Percentiles rank a stretch among this genome's conserved stretches.
These are phyloP conservation scores for Plasmodium knowlesi DNA, from an alignment of 169 alveolate species.

Conservation along the genomic window DNA sequence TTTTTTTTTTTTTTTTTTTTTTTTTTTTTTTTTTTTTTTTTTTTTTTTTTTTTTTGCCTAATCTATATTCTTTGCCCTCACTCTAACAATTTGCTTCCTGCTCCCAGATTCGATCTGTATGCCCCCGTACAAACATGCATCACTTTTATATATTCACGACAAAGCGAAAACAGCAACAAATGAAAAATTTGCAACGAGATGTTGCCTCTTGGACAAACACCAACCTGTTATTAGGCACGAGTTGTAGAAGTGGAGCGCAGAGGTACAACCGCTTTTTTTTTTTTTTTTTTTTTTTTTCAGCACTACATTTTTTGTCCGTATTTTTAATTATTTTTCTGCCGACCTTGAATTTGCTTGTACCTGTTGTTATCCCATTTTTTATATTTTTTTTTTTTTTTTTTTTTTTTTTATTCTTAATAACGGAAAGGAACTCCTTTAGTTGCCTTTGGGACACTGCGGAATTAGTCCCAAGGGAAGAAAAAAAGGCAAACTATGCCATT, in stretches of 20 bases:
- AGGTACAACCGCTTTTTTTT: background rate
- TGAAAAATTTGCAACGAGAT: background rate
- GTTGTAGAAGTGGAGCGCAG: background rate
- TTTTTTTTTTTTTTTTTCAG: background rate
- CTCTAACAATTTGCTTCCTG: background rate
- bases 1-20: too few species aligned
- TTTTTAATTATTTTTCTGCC: background rate
- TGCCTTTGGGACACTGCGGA: too few species aligned
- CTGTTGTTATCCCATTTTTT: background rate
- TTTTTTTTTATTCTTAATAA: background rate
- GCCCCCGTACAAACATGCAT: background rate
- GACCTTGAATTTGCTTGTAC: background rate
- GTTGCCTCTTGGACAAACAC: background rate
- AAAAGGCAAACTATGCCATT: background rate
- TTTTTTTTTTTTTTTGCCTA: background rate
- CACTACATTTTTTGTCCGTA: background rate
- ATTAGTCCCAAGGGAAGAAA: too few species aligned
- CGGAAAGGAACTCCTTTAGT: background rate
- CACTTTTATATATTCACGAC: background rate
- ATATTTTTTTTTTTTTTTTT: too few species aligned
- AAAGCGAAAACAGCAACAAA: background rate
- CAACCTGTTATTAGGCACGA: background rate
- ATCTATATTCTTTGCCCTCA: background rate
- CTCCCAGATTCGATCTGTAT: background rate
- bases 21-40: too few species aligned